Evolutionary conservation across 352 stramenopile species (phyloP).

Genomic region (Globisporangium splendens): DNA sequence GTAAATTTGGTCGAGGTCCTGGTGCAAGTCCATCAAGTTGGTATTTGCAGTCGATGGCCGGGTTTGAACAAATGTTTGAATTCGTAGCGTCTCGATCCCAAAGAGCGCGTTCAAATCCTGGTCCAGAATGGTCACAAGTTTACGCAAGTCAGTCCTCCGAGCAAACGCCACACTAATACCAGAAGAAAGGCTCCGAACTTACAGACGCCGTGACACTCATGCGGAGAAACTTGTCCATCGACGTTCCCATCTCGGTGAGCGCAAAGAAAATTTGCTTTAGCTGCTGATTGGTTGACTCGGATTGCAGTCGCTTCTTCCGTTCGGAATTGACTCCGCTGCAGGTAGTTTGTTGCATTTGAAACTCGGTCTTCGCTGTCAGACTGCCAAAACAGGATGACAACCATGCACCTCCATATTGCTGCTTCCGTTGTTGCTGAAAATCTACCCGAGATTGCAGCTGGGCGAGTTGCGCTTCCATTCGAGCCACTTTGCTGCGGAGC

Average conservation of each 20-base stretch:
- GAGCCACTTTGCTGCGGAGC: slow-evolving; percentile 13
- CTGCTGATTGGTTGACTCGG: background rate
- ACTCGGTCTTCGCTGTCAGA: background rate
- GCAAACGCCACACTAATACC: background rate
- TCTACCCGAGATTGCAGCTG: background rate
- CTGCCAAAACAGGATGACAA: too few relatives aligned
- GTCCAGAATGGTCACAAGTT: too few relatives aligned
- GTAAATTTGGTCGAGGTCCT: background rate
- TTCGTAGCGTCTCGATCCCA: background rate
- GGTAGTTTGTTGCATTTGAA: background rate
- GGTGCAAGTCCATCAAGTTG: background rate
- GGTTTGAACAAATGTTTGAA: background rate
- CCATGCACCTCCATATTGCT: too few relatives aligned
- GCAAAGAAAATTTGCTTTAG: background rate
- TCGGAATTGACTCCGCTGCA: background rate
- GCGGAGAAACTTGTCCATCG: background rate
- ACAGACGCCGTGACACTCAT: background rate
- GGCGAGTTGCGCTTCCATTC: slow-evolving; percentile 17
- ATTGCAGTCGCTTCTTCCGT: background rate
- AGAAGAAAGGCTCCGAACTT: background rate
- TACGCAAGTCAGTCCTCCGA: background rate
- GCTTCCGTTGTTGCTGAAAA: background rate
- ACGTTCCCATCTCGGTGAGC: background rate
- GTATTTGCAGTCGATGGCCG: background rate
- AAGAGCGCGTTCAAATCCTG: background rate